Conservation (phyloP, 495 filamentous ascomycete genomes). For the Podospora didyma region DNA sequence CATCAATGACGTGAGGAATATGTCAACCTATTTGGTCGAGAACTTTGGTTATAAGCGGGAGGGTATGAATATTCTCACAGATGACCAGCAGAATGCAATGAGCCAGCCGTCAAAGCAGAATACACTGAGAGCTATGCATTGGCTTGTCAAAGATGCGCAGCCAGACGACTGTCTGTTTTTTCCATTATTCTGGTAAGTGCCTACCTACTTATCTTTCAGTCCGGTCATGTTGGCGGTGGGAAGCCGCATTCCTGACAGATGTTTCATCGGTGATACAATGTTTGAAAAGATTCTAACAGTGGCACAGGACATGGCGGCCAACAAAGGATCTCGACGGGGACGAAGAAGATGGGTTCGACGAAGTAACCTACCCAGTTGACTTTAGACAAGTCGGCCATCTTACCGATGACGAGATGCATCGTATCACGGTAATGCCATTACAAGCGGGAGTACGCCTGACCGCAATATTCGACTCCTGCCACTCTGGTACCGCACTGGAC, state of each 20-base stretch:
- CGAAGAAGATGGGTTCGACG: slow-evolving; percentile 93
- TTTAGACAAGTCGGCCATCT: slow-evolving; percentile 89
- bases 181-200: slow-evolving; percentile 88
- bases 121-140: slow-evolving; percentile 95
- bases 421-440: slow-evolving; percentile 86
- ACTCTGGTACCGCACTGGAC: slow-evolving; percentile 93
- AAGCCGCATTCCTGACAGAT: background rate
- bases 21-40: slow-evolving; percentile 87
- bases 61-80: slow-evolving; percentile 96
- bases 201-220: background rate
- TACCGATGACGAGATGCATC: slow-evolving; percentile 97
- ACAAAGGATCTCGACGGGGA: slow-evolving; percentile 88
- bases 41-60: slow-evolving; percentile 91
- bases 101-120: slow-evolving; percentile 95
- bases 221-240: no score
- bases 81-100: slow-evolving; percentile 96
- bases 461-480: slow-evolving; percentile 98
- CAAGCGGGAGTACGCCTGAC: slow-evolving; percentile 84
- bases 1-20: slow-evolving; percentile 98
- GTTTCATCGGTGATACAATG: background rate
- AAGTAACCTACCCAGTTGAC: slow-evolving; percentile 97
- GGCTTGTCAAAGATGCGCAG: slow-evolving; percentile 91
- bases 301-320: slow-evolving; percentile 85
- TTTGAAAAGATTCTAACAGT: slow-evolving; percentile 48
- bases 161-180: slow-evolving; percentile 97